Percentiles rank a stretch among this genome's conserved stretches.
These are phyloP conservation scores for Arctostaphylos glauca DNA, from an alignment of 148 eudicot genomes.

Conservation along the genomic window DNA sequence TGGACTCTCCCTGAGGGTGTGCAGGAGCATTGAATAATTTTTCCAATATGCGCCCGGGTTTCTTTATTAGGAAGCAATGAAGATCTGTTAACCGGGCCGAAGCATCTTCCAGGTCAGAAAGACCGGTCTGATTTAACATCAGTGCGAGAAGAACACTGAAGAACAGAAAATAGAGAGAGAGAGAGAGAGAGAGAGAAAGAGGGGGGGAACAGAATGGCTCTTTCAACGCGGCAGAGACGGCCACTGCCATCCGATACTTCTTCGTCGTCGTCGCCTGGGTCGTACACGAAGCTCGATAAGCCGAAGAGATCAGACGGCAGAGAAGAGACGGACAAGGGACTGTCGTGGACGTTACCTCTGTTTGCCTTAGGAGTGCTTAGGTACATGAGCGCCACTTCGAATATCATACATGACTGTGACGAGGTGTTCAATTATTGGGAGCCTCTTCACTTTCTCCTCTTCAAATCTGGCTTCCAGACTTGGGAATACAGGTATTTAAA, in stretches of 20 bases:
- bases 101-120: background rate
- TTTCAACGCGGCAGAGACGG: conserved; percentile 61
- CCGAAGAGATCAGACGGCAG: conserved; percentile 40
- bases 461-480: conserved; percentile 90
- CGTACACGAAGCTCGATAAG: conserved; percentile 70
- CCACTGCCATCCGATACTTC: conserved; percentile 43
- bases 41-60: background rate
- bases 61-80: conserved; percentile 3
- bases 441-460: conserved; percentile 83
- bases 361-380: conserved; percentile 64
- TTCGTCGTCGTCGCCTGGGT: conserved; percentile 39
- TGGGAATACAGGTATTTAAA: conserved; percentile 85
- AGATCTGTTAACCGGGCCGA: conserved; percentile 1
- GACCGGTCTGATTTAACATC: background rate
- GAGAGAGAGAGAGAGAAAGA: conserved; percentile 17
- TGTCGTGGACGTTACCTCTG: conserved; percentile 66
- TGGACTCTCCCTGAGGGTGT: too few relatives aligned
- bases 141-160: background rate
- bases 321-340: conserved; percentile 37
- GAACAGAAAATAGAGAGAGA: background rate
- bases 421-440: conserved; percentile 99
- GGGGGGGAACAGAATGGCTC: conserved; percentile 38
- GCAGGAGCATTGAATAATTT: too few relatives aligned
- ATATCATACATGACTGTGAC: conserved; percentile 93
- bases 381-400: conserved; percentile 86